Conservation (phyloP, 2,329 filamentous ascomycete species). For the Albifimbria verrucaria region DNA sequence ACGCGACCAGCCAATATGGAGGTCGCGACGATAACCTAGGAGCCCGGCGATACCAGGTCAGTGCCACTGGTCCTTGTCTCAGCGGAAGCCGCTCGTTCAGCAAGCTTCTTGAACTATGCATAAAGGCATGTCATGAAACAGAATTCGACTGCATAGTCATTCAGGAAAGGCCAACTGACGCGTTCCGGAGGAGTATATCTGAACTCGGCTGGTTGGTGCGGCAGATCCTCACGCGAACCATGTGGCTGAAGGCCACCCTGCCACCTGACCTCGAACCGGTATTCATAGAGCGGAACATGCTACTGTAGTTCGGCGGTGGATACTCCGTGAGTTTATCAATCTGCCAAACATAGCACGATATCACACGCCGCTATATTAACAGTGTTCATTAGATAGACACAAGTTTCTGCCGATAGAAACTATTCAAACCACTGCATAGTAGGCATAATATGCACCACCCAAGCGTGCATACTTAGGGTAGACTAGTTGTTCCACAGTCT, state of each 20-base stretch:
- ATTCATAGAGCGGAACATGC: conserved; percentile 6
- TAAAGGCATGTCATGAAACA: background rate
- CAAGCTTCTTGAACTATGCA: conserved; percentile 2
- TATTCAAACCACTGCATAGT: too few species aligned
- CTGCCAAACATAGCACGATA: too few species aligned
- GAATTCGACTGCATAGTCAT: conserved; percentile 3
- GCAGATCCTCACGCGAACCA: conserved; percentile 2
- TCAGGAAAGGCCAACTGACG: background rate
- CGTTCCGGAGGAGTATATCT: background rate
- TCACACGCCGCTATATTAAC: too few species aligned
- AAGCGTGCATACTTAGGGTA: too few species aligned
- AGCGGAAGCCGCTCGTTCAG: conserved; percentile 2
- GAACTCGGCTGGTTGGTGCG: conserved; percentile 3
- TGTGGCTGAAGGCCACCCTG: conserved; percentile 7
- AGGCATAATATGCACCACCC: too few species aligned
- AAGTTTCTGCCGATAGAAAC: too few species aligned
- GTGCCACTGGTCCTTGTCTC: conserved; percentile 3
- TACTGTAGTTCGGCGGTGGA: conserved; percentile 5
- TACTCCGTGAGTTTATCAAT: conserved; percentile 6
- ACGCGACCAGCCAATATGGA: background rate
- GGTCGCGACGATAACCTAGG: background rate
- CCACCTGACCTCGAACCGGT: background rate
- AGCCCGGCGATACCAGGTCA: background rate
- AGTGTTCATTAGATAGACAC: too few species aligned
- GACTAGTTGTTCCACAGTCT: too few species aligned